These are phyloP conservation scores for Leccinum proliferum DNA, from an alignment of 1,284 basidiomycete genomes.

Conservation along the genomic window DNA sequence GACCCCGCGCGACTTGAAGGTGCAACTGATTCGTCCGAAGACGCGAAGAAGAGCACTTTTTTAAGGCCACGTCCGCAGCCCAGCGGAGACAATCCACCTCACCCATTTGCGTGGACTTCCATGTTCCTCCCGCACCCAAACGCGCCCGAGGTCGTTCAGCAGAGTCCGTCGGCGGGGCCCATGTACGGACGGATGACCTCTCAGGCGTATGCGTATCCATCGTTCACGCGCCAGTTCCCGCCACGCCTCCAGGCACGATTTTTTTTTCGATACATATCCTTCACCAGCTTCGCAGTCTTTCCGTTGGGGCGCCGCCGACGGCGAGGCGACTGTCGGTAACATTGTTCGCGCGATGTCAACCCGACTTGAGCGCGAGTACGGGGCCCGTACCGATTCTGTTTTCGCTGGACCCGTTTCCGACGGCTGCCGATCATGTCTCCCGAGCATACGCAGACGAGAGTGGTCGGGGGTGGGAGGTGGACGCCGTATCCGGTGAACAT, in stretches of 20 bases:
- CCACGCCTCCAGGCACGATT: conserved; percentile 21
- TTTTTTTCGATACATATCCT: neutral
- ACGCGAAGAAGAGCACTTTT: conserved; percentile 17
- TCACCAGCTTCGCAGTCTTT: conserved; percentile 10
- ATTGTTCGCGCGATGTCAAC: conserved; percentile 56
- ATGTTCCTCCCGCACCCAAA: conserved; percentile 70
- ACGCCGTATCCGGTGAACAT: neutral
- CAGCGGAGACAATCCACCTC: conserved; percentile 13
- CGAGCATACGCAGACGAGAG: neutral
- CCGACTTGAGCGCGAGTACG: conserved; percentile 45
- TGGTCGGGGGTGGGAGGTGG: neutral
- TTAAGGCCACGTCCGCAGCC: conserved; percentile 23
- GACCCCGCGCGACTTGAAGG: conserved; percentile 1
- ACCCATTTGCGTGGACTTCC: conserved; percentile 37
- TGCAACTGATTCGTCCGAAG: conserved; percentile 4
- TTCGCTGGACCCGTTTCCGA: conserved; percentile 49
- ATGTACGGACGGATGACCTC: conserved; percentile 48
- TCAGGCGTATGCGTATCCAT: conserved; percentile 14
- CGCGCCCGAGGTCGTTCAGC: conserved; percentile 48
- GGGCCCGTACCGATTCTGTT: conserved; percentile 67
- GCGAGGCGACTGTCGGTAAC: conserved; percentile 38
- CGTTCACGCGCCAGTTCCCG: neutral
- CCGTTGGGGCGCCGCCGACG: neutral
- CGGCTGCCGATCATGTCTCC: conserved; percentile 12
- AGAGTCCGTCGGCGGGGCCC: conserved; percentile 37